These are phyloP conservation scores for Sisymbrium altissimum DNA, from an alignment of 345 rosid genomes.

Conservation along the genomic window DNA sequence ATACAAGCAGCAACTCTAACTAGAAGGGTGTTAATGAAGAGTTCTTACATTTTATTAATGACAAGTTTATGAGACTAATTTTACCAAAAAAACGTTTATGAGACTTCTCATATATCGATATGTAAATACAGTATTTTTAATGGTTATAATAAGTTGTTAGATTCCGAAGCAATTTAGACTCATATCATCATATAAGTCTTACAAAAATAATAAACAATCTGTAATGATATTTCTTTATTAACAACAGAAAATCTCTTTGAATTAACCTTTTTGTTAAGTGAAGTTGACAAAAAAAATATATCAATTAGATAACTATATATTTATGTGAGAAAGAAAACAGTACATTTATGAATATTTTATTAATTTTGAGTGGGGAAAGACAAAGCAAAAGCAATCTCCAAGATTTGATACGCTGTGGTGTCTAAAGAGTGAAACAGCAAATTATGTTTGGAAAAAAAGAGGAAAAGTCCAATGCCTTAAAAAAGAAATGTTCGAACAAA, in stretches of 20 bases:
- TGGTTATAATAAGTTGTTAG: background rate
- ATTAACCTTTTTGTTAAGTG: background rate
- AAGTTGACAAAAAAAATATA: background rate
- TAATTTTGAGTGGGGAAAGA: constrained; percentile 31
- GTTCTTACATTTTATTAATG: background rate
- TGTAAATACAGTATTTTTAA: background rate
- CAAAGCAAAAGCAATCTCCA: constrained; percentile 38
- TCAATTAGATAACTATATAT: background rate
- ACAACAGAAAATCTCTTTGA: background rate
- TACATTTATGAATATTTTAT: background rate
- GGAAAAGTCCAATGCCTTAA: constrained; percentile 44
- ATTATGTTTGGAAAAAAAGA: constrained; percentile 31
- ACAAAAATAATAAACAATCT: background rate
- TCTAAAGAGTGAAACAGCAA: constrained; percentile 39
- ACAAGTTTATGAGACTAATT: background rate
- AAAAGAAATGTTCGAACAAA: constrained; percentile 29
- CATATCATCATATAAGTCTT: background rate
- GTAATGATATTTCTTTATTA: background rate
- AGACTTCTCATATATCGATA: too few relatives aligned
- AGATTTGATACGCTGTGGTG: constrained; percentile 54
- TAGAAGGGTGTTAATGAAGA: too few relatives aligned
- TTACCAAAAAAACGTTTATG: too few relatives aligned
- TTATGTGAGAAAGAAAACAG: background rate
- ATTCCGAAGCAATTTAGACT: background rate
- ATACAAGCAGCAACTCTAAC: too few relatives aligned